These are phyloP conservation scores for Cutaneotrichosporon cutaneum DNA, from an alignment of 1,284 basidiomycete species.

Conservation along the genomic window DNA sequence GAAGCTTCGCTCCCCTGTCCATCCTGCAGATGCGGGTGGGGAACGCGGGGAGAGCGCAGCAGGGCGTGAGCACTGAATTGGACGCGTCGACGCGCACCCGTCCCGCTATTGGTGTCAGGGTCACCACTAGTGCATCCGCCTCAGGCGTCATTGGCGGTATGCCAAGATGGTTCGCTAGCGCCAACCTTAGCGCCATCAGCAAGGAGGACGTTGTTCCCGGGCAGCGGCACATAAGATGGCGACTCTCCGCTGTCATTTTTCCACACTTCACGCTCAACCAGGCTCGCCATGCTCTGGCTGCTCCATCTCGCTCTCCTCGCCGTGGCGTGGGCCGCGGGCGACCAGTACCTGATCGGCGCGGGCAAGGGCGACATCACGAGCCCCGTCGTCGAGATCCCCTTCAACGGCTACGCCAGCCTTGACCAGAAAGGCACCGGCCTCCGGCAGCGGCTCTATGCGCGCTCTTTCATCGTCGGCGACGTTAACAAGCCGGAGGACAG, in stretches of 20 bases:
- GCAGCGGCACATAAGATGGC: no score
- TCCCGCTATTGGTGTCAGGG: no score
- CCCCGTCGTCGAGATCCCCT: conserved; percentile 21
- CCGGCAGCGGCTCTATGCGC: conserved; percentile 18
- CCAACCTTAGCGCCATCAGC: no score
- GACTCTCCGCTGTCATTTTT: not conserved
- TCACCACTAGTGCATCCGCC: no score
- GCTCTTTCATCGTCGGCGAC: conserved; percentile 19
- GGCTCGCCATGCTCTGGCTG: conserved; percentile 2
- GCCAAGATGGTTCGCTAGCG: no score
- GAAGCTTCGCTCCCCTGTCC: no score
- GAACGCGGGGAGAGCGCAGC: no score
- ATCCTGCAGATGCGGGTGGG: no score
- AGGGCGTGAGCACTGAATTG: no score
- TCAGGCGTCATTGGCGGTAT: no score
- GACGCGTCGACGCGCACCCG: no score
- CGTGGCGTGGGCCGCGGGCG: conserved; percentile 8
- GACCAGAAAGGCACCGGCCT: conserved; percentile 19
- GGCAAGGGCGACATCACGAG: conserved; percentile 23
- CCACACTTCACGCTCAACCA: not conserved
- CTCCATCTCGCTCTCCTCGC: not conserved
- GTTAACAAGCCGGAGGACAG: conserved; percentile 6
- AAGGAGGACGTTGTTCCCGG: no score
- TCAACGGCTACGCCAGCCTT: conserved; percentile 16
- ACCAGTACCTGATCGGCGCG: conserved; percentile 24